A percentile compares a stretch with the other conserved stretches of the same genome.
These are phyloP conservation scores for Scalesia atractyloides DNA, from an alignment of 129 eudicot genomes.

Conservation along the genomic window DNA sequence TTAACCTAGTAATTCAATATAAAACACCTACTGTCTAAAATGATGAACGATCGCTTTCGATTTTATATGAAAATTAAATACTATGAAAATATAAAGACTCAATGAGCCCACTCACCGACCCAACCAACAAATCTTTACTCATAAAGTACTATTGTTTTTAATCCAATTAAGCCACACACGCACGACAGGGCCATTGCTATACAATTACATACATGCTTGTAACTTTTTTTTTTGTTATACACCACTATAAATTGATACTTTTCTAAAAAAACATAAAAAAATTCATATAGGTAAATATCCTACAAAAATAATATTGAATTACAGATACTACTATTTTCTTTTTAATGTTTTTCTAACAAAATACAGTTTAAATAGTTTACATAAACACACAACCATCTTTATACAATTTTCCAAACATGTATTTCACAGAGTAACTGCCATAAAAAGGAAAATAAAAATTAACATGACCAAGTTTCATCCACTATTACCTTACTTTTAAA, in stretches of 20 bases:
- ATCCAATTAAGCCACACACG: conserved; percentile 15
- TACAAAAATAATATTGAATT: background rate
- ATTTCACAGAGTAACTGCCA: too few species aligned
- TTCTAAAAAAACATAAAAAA: background rate
- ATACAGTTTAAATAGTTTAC: too few species aligned
- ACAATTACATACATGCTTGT: background rate
- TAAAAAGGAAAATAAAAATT: too few species aligned
- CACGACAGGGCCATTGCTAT: background rate
- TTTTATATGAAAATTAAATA: background rate
- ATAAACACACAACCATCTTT: too few species aligned
- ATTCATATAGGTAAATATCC: background rate
- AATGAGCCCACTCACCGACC: conserved; percentile 14
- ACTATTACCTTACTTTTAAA: too few species aligned
- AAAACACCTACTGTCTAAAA: background rate
- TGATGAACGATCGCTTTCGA: background rate
- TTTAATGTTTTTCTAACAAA: background rate
- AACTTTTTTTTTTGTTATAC: background rate
- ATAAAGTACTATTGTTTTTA: conserved; percentile 30
- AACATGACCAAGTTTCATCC: too few species aligned
- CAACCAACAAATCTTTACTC: conserved; percentile 30
- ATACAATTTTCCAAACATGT: too few species aligned
- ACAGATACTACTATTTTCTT: background rate
- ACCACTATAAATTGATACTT: background rate
- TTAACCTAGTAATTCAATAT: background rate
- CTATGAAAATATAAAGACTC: background rate